Evolutionary conservation across 495 filamentous ascomycete species (phyloP).

Genomic region (Articulospora tetracladia): DNA sequence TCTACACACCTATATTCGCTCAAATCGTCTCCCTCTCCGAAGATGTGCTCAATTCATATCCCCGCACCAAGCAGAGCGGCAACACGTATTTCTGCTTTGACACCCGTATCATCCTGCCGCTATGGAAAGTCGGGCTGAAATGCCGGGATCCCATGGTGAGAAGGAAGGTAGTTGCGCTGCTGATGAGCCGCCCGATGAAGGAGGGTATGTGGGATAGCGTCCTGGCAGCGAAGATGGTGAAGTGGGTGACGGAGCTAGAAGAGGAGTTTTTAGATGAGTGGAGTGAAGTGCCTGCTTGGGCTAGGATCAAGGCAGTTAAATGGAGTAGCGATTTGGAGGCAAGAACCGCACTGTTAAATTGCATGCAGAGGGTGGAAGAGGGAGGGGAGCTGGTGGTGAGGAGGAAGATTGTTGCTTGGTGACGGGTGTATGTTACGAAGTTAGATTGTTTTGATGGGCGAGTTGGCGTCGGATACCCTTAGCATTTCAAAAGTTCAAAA

Average conservation of each 20-base stretch:
- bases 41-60: background rate
- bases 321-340: background rate
- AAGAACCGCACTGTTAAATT: background rate
- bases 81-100: slow-evolving; percentile 14
- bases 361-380: background rate
- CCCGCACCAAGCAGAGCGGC: background rate
- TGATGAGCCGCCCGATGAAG: slow-evolving; percentile 31
- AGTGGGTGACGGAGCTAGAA: slow-evolving; percentile 37
- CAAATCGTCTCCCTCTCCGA: background rate
- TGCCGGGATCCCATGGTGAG: slow-evolving; percentile 39
- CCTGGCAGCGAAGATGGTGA: slow-evolving; percentile 29
- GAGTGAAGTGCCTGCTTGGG: slow-evolving; percentile 6
- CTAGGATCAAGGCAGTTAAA: background rate
- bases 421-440: too few species aligned
- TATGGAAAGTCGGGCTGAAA: slow-evolving; percentile 33
- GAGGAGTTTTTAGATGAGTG: slow-evolving; percentile 26
- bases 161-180: slow-evolving; percentile 33
- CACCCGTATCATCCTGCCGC: slow-evolving; percentile 31
- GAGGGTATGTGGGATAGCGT: slow-evolving; percentile 44
- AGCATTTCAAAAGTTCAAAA: too few species aligned
- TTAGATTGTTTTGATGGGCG: too few species aligned
- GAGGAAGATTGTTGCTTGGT: background rate
- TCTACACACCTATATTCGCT: background rate
- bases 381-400: background rate
- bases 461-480: too few species aligned